Conservation (phyloP, 371 early-diverging fungal genomes). For the Enterocytospora artemiae region DNA sequence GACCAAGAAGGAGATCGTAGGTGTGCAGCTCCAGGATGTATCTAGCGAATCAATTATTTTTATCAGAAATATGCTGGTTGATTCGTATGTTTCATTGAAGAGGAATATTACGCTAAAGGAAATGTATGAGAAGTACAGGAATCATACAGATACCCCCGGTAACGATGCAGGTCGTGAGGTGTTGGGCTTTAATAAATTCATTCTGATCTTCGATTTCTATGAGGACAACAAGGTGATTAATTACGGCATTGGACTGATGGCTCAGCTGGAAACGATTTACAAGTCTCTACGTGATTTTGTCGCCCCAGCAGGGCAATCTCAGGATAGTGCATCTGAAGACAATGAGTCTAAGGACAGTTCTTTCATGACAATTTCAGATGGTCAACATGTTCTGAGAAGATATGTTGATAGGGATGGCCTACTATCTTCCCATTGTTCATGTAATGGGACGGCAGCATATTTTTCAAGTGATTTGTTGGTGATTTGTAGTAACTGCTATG, state of each 20-base stretch:
- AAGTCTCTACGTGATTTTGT: neutral
- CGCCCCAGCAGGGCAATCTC: neutral
- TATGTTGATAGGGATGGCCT: slow-evolving; percentile 11
- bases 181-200: too few species aligned
- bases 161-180: too few species aligned
- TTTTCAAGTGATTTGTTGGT: slow-evolving; percentile 22
- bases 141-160: too few species aligned
- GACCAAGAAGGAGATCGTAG: too few species aligned
- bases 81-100: too few species aligned
- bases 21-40: too few species aligned
- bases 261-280: slow-evolving; percentile 18
- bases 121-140: too few species aligned
- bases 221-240: slow-evolving; percentile 51
- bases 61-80: too few species aligned
- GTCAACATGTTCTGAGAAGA: neutral
- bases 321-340: neutral
- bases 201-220: slow-evolving; percentile 36
- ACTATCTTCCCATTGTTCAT: slow-evolving; percentile 11
- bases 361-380: neutral
- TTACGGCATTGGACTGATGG: slow-evolving; percentile 41
- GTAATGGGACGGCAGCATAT: slow-evolving; percentile 4
- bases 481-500: slow-evolving; percentile 46
- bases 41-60: too few species aligned
- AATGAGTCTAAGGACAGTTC: neutral
- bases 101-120: too few species aligned